Percentiles rank a stretch among this genome's conserved stretches.
phyloP scores from a whole-genome alignment of 192 early-diverging fungal genomes.

The Backusella parvicylindrica region DNA sequence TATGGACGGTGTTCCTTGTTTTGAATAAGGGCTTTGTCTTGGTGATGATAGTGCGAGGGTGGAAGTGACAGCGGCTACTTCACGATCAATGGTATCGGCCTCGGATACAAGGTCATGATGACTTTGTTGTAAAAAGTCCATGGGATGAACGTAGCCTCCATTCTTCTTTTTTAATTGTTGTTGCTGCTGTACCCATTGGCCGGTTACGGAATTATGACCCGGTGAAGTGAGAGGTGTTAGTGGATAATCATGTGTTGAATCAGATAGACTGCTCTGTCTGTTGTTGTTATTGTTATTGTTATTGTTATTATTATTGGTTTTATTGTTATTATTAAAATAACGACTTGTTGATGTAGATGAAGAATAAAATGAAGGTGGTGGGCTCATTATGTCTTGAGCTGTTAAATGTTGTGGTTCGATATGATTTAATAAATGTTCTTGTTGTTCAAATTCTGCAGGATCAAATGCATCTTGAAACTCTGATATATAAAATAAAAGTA shows the following conservation, averaged over 20 bases:
- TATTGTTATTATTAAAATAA: neutral
- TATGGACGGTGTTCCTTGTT: neutral
- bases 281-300: neutral
- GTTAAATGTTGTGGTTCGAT: neutral
- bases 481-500: neutral
- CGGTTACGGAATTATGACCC: neutral
- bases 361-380: neutral
- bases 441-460: neutral
- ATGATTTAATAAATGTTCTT: neutral
- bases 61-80: conserved; percentile 19
- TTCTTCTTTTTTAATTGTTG: neutral
- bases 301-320: neutral
- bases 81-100: conserved; percentile 20
- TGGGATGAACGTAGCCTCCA: neutral
- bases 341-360: neutral
- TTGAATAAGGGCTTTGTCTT: neutral
- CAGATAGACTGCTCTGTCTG: neutral
- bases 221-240: conserved; percentile 17
- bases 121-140: conserved; percentile 8
- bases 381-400: neutral
- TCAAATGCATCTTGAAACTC: conserved; percentile 11
- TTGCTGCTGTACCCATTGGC: conserved; percentile 5
- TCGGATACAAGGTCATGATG: conserved; percentile 5
- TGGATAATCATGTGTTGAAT: conserved; percentile 17
- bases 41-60: conserved; percentile 4